Evolutionary conservation across 2,329 filamentous ascomycete species (phyloP).

Genomic region (Davidsoniella eucalypti): DNA sequence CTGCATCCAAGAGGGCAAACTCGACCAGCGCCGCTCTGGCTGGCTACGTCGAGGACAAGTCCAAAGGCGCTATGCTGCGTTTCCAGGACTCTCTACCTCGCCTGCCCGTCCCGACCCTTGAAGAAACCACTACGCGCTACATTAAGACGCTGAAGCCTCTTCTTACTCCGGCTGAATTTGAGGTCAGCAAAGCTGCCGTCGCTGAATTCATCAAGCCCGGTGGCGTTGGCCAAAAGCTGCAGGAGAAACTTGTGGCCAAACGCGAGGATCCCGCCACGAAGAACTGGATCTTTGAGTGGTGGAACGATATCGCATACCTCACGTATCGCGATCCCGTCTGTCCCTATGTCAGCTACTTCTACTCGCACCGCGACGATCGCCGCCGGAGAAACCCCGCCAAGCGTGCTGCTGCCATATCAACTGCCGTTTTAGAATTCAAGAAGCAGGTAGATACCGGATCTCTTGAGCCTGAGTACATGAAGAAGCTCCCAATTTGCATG

Average conservation of each 20-base stretch:
- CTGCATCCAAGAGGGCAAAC: slow-evolving; percentile 14
- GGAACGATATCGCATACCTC: slow-evolving; percentile 90
- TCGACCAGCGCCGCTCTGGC: slow-evolving; percentile 6
- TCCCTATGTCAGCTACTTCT: slow-evolving; percentile 98
- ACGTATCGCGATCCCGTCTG: slow-evolving; percentile 88
- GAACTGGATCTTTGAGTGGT: slow-evolving; percentile 98
- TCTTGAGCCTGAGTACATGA: slow-evolving; percentile 97
- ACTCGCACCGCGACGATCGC: slow-evolving; percentile 90
- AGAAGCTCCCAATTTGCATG: slow-evolving; percentile 94
- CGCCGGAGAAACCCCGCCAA: slow-evolving; percentile 75
- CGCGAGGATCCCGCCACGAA: slow-evolving; percentile 64
- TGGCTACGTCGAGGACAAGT: slow-evolving; percentile 68
- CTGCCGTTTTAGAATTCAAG: slow-evolving; percentile 83
- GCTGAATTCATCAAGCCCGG: slow-evolving; percentile 80
- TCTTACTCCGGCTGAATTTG: slow-evolving; percentile 50
- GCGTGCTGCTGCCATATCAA: slow-evolving; percentile 80
- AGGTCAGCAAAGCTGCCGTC: slow-evolving; percentile 64
- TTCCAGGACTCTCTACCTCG: slow-evolving; percentile 74
- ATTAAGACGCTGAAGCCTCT: slow-evolving; percentile 65
- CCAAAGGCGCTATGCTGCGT: slow-evolving; percentile 65
- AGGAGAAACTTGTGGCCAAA: slow-evolving; percentile 69
- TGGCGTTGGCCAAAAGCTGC: slow-evolving; percentile 64
- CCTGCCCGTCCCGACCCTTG: slow-evolving; percentile 64
- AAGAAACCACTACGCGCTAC: slow-evolving; percentile 68
- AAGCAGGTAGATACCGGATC: slow-evolving; percentile 67